Evolutionary conservation across 208 protist genomes (phyloP), one percentile per base, ranked within the genome.

Genomic region (Trichomonas tenax): DNA sequence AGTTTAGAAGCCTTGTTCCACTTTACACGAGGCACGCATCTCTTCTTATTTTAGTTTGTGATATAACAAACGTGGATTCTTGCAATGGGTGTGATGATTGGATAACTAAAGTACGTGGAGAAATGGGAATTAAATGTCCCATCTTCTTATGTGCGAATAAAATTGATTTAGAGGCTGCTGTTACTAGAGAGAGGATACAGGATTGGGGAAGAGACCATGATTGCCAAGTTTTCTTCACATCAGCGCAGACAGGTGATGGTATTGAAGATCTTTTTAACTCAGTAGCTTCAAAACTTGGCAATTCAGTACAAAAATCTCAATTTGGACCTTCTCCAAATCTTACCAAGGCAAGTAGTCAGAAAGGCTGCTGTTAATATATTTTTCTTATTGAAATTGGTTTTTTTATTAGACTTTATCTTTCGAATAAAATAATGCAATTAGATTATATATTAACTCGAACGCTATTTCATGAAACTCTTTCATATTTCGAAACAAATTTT

Each of bases 131-230:
- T 31, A 89, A 89, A 46, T 89, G 82, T 38, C 82, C 82, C 0
- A 46, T 89, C 17, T 31, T 89, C 8, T n/a, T 89, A 89, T 89
- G 82, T 51, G 86, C 40, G 26, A 93, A 93, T 93, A 93, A 93
- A 40, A 93, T 51, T 38, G 86, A 93, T 41, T 51, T 93, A 51
- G 17, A 41, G 2, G 26, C 44, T 38, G 6, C 44, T 48, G n/a
- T 93, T 38, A 26, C 23, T 26, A 48, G 44, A 51, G 44, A 93
- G 17, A 23, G 21, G 51, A 31, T 51, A 26, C 9, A 58, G 2
- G 40, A 34, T 38, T 93, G 86, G 86, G 86, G 40, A 38, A 51
- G 36, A 36, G 41, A 41, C 0, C 40, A 93, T 38, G 44, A 93
- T 26, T 51, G 40, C 17, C 23, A 38, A 38, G 17, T 51, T 15